Evolutionary conservation across 805 yeast species (phyloP), one percentile per base, ranked within the genome.

Genomic region (Barnettozyma pratensis): DNA sequence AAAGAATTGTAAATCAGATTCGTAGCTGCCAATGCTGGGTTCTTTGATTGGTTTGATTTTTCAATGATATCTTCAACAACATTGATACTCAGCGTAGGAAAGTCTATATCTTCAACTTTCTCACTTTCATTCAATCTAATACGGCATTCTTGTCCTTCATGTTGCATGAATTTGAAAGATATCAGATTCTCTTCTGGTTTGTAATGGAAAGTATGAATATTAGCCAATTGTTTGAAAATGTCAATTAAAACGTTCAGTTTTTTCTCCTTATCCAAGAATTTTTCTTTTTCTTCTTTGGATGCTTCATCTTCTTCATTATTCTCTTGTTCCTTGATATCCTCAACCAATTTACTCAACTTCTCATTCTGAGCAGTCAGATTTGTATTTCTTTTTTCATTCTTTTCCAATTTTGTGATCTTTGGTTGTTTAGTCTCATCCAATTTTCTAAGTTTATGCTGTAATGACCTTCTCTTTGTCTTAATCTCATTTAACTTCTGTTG

Each of bases 201-300:
- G 26, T 49, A 47, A n/a, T 48, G 28, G 28, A 42, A 47, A 25
- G n/a, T 26, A 4, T 25, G 9, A 9, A 59, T 34, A 19, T 44
- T 39, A 9, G 53, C 39, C 1, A 50, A 41, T 12, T 43, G 19
- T 3, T 46, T 44, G 52, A 57, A 47, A 4, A 58, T 34, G 25
- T 51, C 44, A 37, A 45, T 37, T 27, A 59, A 29, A 2, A 49
- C 27, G 6, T 44, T 31, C 14, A 56, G 12, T 27, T 47, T 55
- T n/a, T 46, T 46, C 29, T 58, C 59, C 28, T 51, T 53, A 6
- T 39, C 42, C 30, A 49, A 12, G 2, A 53, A 14, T 5, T 41
- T 30, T n/a, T 32, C 40, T 39, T 37, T 46, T n/a, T 49, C 40
- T 31, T 37, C 44, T 7, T 44, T 41, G 11, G 46, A 11, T 11